Conservation (phyloP, 148 eudicot species). For the Fagopyrum tataricum region DNA sequence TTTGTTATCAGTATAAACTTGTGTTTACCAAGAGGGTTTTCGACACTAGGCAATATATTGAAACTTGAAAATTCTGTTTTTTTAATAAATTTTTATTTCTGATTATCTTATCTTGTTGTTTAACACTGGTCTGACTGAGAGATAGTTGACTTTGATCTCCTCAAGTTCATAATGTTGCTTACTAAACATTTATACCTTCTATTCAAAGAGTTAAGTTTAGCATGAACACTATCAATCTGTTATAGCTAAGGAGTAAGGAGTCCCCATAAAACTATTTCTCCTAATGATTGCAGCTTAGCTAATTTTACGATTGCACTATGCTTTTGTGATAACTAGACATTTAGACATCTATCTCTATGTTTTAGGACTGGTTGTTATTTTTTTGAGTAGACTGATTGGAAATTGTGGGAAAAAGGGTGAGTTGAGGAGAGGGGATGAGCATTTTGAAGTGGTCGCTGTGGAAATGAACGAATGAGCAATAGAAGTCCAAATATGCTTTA, state of each 20-base stretch:
- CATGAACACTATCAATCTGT: not conserved
- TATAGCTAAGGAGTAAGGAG: slow-evolving; percentile 6
- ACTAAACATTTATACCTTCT: not conserved
- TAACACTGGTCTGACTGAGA: too few species aligned
- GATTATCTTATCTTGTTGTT: not conserved
- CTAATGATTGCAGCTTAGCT: not conserved
- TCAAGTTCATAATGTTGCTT: not conserved
- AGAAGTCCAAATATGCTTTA: not conserved
- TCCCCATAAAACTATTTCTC: not conserved
- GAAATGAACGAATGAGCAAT: not conserved
- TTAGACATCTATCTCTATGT: not conserved
- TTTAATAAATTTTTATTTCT: not conserved
- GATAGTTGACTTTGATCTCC: not conserved
- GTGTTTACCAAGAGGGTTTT: not conserved
- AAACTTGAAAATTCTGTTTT: too few species aligned
- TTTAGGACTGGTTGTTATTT: not conserved
- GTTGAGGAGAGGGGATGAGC: not conserved
- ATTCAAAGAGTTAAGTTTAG: not conserved
- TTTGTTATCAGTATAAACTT: not conserved
- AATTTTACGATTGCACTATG: not conserved
- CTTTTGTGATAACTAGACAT: not conserved
- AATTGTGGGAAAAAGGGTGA: not conserved
- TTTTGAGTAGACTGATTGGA: not conserved
- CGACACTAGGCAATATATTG: not conserved
- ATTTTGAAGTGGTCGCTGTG: not conserved